Conservation (phyloP, 2,329 filamentous ascomycete species). For the Aotearoamyces nothofagi region DNA sequence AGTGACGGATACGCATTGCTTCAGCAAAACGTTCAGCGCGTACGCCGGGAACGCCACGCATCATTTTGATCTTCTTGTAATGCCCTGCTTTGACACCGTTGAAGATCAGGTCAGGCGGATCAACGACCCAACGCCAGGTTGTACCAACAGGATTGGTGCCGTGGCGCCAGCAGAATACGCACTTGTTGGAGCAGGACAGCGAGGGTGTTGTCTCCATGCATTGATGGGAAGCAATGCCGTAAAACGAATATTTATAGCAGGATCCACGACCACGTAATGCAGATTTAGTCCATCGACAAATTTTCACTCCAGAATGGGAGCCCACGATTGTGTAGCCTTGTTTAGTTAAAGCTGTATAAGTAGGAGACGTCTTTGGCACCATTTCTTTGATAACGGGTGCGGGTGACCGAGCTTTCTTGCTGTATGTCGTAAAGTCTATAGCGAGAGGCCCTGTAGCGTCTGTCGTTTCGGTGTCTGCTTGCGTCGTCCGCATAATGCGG, state of each 20-base stretch:
- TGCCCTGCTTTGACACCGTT: conserved; percentile 80
- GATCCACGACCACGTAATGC: conserved; percentile 84
- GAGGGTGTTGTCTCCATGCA: conserved; percentile 98
- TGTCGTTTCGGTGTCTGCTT: conserved; percentile 14
- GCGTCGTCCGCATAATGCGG: conserved; percentile 38
- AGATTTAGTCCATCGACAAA: conserved; percentile 97
- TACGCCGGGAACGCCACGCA: conserved; percentile 86
- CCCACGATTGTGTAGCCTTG: conserved; percentile 94
- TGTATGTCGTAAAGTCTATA: conserved; percentile 74
- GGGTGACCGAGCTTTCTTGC: conserved; percentile 28
- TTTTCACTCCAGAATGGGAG: conserved; percentile 91
- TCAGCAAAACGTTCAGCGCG: conserved; percentile 84
- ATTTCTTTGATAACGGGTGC: conserved; percentile 60
- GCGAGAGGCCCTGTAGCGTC: conserved; percentile 38
- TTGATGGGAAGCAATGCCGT: conserved; percentile 88
- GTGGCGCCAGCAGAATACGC: conserved; percentile 97
- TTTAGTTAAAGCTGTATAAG: conserved; percentile 78
- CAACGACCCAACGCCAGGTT: conserved; percentile 92
- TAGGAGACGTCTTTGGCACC: conserved; percentile 84
- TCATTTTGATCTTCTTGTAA: conserved; percentile 96
- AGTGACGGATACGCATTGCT: conserved; percentile 86
- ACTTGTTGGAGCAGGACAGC: conserved; percentile 93
- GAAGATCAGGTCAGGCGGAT: conserved; percentile 81
- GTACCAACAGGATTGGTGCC: conserved; percentile 95
- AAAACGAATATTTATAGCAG: conserved; percentile 97